Evolutionary conservation across 768 basidiomycete genomes (phyloP), one percentile per base, ranked within the genome.

Genomic region (Suillus plorans): DNA sequence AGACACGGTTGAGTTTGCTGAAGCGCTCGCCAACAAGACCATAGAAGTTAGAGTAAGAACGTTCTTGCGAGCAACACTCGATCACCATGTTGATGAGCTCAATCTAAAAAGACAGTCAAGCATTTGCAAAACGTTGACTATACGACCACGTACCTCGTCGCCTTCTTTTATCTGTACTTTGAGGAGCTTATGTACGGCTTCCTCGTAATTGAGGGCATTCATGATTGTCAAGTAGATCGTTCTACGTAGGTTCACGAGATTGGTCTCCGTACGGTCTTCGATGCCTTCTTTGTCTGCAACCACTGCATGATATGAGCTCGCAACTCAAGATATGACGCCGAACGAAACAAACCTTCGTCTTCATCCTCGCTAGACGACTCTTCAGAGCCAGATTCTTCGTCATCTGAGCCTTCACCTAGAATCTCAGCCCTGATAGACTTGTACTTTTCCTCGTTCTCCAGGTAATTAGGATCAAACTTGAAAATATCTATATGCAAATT

Each of bases 41-140:
- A 72, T 96, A 99, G 82, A 97, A 99, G n/a, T 85, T 92, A 2
- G 93, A 94, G 77, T 98, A 99, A 1, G 97, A 95, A 16, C 97
- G 91, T 76, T 99, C 97, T 81, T 99, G 97, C 2, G 97, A 99
- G 76, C 97, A 99, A 91, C 97, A 99, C 72, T 99, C 97, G 77
- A 99, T 92, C 67, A 99, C 86, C 97, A 99, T 99, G 83, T 99
- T 98, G 75, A 93, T 87, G 64, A 99, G 79, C 75, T 98, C 97
- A 70, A 94, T 91, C 94, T 97, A 71, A n/a, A 47, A 63, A 39
- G 10, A 22, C 22, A 61, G 52, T 61, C 22, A 60, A 36, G 1
- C 34, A 39, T 39, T 31, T 14, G 37, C 49, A n/a, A n/a, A 61
- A 22, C 22, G 25, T 42, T 2, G 3, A 20, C 2, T 8, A 50